These are phyloP conservation scores for Metarhizium anisopliae DNA, from an alignment of 2,329 filamentous ascomycete genomes.

Conservation along the genomic window DNA sequence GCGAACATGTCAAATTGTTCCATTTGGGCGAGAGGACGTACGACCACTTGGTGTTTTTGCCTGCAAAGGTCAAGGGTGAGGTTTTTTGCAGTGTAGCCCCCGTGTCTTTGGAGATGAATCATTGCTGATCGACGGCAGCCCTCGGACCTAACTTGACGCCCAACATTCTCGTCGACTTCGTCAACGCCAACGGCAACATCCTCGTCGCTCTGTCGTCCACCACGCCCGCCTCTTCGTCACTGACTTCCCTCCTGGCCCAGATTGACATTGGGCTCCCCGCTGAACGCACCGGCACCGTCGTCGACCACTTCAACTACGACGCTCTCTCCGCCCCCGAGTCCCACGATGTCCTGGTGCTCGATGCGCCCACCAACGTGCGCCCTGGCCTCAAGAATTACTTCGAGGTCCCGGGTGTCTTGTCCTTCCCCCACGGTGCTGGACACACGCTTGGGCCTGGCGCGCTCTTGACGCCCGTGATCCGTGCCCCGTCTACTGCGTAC, in stretches of 20 bases:
- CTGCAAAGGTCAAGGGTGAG: constrained; percentile 78
- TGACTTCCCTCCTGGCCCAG: constrained; percentile 74
- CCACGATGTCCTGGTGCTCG: constrained; percentile 81
- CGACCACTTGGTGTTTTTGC: constrained; percentile 85
- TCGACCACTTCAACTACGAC: constrained; percentile 97
- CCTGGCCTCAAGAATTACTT: constrained; percentile 72
- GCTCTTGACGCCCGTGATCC: constrained; percentile 72
- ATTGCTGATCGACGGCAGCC: constrained; percentile 37
- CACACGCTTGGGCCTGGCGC: constrained; percentile 73
- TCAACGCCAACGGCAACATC: constrained; percentile 87
- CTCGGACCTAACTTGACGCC: constrained; percentile 84
- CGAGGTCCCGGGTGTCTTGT: constrained; percentile 49
- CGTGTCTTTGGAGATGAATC: neutral
- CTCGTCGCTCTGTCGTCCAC: constrained; percentile 74
- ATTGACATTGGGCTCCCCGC: constrained; percentile 81
- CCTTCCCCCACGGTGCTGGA: constrained; percentile 73
- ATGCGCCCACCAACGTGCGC: constrained; percentile 56
- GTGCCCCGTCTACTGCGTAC: constrained; percentile 79
- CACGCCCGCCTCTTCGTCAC: constrained; percentile 57
- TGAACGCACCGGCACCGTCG: constrained; percentile 75
- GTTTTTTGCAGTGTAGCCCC: constrained; percentile 6
- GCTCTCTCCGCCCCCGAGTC: constrained; percentile 63
- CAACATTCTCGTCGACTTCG: constrained; percentile 77
- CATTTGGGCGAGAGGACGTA: constrained; percentile 78
- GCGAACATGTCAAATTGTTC: constrained; percentile 68